Evolutionary conservation across 2,329 filamentous ascomycete genomes (phyloP).

Genomic region (Botrytis elliptica): DNA sequence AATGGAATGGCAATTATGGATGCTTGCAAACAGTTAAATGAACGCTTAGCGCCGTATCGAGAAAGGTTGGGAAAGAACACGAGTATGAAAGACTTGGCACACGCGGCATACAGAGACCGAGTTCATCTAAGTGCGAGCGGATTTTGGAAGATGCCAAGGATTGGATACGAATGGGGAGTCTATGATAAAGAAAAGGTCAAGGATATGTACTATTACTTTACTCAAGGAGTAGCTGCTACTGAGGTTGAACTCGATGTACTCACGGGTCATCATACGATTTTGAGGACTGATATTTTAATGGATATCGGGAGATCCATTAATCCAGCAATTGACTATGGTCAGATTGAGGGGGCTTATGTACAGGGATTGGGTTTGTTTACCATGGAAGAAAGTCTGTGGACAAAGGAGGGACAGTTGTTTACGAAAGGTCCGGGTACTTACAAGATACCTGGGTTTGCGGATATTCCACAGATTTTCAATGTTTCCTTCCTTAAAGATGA

Average conservation of each 20-base stretch:
- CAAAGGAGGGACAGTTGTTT: constrained; percentile 59
- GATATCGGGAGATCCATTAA: constrained; percentile 75
- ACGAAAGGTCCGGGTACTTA: constrained; percentile 70
- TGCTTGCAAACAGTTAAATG: constrained; percentile 84
- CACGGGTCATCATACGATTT: constrained; percentile 89
- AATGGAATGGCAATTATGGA: constrained; percentile 94
- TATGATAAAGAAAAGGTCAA: constrained; percentile 67
- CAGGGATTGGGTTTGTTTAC: constrained; percentile 81
- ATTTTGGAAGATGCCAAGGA: constrained; percentile 94
- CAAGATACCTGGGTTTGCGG: constrained; percentile 85
- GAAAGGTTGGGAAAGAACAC: constrained; percentile 74
- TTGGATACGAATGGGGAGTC: constrained; percentile 87
- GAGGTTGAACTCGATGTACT: constrained; percentile 93
- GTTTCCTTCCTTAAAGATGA: constrained; percentile 41
- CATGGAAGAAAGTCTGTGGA: constrained; percentile 68
- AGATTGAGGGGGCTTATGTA: constrained; percentile 80
- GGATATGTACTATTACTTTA: constrained; percentile 95
- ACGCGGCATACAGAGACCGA: constrained; percentile 90
- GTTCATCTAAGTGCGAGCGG: constrained; percentile 92
- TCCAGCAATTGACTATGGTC: constrained; percentile 75
- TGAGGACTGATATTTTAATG: constrained; percentile 94
- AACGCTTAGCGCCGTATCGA: constrained; percentile 77
- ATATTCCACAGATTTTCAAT: constrained; percentile 72
- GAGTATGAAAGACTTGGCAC: constrained; percentile 81
- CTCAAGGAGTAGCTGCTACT: constrained; percentile 81